Evolutionary conservation across 2,329 filamentous ascomycete genomes (phyloP), one percentile per base, ranked within the genome.

Genomic region (Aspergillus fumigatus): DNA sequence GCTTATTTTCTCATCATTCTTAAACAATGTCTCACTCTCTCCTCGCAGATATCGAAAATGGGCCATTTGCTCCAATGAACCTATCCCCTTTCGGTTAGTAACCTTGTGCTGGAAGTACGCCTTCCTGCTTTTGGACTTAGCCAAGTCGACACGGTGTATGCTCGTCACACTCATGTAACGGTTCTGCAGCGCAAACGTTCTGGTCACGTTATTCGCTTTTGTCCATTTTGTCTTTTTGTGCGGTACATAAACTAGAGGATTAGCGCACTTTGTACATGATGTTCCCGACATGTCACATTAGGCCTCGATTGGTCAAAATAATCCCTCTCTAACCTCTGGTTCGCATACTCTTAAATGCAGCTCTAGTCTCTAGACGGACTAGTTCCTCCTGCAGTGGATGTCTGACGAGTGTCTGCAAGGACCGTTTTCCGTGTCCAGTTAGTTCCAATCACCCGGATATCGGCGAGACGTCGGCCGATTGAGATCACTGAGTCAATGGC

Each of bases 41-140:
- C 23, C 49, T 27, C 11, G 4, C 54, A 92, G 88, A 92, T 94
- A 62, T 87, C 90, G 62, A 92, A 92, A 73, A 93, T 94, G 89
- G 89, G 90, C 9, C 89, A 94, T 67, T 86, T 93, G 85, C 73
- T 80, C 59, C 73, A 75, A 68, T 78, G 69, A 70, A n/a, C n/a
- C n/a, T n/a, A n/a, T 59, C 51, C 41, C 53, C 11, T 23, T 49
- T 53, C 23, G 17, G 49, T 50, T 52, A n/a, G 29, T 54, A 53
- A 43, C 40, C 32, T 7, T 26, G 25, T 32, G 29, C 14, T 32
- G 10, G 10, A 7, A 38, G 35, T 50, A 21, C 53, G 35, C 17
- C 54, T 50, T 53, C 21, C 10, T 27, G 7, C 29, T 54, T 51
- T 55, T 50, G 23, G 27, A 54, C 29, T 17, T 38, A 40, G 48